Conservation (phyloP, 1,139 yeast species). For the Eremothecium gossypii region DNA sequence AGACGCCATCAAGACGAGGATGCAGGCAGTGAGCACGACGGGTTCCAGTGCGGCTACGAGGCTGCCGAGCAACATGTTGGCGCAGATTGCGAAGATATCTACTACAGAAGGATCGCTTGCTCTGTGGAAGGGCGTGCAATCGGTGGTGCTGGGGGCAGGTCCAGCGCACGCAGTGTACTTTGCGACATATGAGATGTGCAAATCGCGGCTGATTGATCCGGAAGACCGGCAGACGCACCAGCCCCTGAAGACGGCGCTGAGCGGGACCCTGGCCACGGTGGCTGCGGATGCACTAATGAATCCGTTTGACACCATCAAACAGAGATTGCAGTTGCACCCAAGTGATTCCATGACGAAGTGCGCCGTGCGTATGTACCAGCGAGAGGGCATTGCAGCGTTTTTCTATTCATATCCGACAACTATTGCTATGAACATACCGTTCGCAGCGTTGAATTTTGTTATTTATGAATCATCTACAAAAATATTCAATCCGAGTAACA, state of each 20-base stretch:
- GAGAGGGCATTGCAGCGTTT: conserved; percentile 78
- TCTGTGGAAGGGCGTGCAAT: conserved; percentile 90
- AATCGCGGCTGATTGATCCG: conserved; percentile 31
- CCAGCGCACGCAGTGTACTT: conserved; percentile 98
- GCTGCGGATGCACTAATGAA: conserved; percentile 96
- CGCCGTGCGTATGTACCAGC: conserved; percentile 44
- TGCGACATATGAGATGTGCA: conserved; percentile 87
- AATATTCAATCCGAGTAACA: conserved; percentile 64
- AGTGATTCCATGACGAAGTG: conserved; percentile 30
- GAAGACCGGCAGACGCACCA: conserved; percentile 30
- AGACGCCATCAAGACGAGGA: conserved; percentile 89
- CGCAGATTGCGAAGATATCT: conserved; percentile 63
- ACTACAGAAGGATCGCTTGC: conserved; percentile 87
- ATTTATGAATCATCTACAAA: conserved; percentile 80
- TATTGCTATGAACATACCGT: conserved; percentile 84
- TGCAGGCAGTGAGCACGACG: conserved; percentile 53
- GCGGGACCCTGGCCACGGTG: conserved; percentile 91
- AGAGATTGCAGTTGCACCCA: conserved; percentile 57
- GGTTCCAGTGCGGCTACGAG: conserved; percentile 15
- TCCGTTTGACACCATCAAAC: conserved; percentile 93
- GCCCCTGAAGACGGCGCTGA: conserved; percentile 72
- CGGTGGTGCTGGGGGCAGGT: conserved; percentile 96
- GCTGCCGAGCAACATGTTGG: conserved; percentile 37
- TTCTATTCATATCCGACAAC: conserved; percentile 95
- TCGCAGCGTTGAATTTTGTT: conserved; percentile 91